Conservation (phyloP, 2,329 filamentous ascomycete species). For the Epichloe coenophiala region DNA sequence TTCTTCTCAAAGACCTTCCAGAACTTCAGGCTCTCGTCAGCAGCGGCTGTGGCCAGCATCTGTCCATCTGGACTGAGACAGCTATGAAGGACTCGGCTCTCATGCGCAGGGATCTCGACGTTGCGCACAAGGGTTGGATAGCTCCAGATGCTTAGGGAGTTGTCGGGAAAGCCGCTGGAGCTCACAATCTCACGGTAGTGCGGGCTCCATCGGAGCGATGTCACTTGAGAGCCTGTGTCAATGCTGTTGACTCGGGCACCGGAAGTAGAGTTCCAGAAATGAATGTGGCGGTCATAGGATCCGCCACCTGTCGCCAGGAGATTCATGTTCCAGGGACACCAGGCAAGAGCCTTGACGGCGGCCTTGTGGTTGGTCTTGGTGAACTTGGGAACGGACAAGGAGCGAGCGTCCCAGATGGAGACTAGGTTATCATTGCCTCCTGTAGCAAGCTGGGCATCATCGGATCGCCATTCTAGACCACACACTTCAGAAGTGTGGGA, state of each 20-base stretch:
- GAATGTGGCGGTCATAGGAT: conserved; percentile 93
- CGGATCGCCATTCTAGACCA: conserved; percentile 92
- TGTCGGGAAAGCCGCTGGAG: conserved; percentile 97
- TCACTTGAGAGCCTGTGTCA: conserved; percentile 95
- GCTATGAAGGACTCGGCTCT: conserved; percentile 92
- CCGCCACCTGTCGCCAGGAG: conserved; percentile 91
- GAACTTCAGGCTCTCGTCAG: conserved; percentile 96
- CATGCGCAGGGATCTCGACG: conserved; percentile 93
- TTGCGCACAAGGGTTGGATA: conserved; percentile 96
- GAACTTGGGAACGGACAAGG: conserved; percentile 88
- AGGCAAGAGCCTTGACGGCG: conserved; percentile 92
- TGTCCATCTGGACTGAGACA: conserved; percentile 94
- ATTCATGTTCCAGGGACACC: conserved; percentile 99
- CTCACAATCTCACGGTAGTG: conserved; percentile 97
- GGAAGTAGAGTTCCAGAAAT: conserved; percentile 99
- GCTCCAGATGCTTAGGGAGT: conserved; percentile 97
- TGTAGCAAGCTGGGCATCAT: conserved; percentile 91
- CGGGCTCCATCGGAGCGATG: conserved; percentile 89
- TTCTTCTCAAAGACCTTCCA: conserved; percentile 99
- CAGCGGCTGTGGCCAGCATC: conserved; percentile 91
- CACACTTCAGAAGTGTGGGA: conserved; percentile 97
- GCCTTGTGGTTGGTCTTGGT: conserved; percentile 99
- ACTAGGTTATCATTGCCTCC: conserved; percentile 98
- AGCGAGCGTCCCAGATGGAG: conserved; percentile 96
- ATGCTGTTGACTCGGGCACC: conserved; percentile 98